Percentiles rank a stretch among this genome's conserved stretches.
These are phyloP conservation scores for Agastache rugosa DNA, from an alignment of 257 asterid genomes.

Conservation along the genomic window DNA sequence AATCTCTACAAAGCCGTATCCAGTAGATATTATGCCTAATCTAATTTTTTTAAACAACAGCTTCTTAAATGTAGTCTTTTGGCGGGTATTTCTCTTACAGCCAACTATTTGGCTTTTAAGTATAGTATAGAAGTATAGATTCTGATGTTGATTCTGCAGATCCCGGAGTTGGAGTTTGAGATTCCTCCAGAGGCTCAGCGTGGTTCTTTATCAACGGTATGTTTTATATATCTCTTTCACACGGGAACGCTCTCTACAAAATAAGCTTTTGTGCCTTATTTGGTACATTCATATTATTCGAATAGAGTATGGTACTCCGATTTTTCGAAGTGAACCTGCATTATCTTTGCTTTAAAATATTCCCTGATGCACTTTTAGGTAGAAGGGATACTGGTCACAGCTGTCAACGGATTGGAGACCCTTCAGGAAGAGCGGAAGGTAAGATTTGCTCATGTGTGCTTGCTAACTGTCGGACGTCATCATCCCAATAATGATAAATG, in stretches of 20 bases:
- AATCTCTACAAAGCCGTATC: no score
- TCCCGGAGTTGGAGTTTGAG: slow-evolving; percentile 93
- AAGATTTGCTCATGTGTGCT: slow-evolving; percentile 30
- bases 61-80: no score
- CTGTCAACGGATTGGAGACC: slow-evolving; percentile 76
- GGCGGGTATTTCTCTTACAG: no score
- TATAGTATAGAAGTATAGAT: no score
- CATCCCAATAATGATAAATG: slow-evolving; percentile 19
- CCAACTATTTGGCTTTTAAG: no score
- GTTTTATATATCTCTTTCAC: slow-evolving; percentile 25
- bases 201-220: slow-evolving; percentile 94
- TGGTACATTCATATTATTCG: background rate
- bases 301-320: background rate
- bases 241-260: background rate
- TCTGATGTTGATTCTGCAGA: slow-evolving; percentile 55
- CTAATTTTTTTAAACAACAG: no score
- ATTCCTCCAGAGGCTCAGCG: slow-evolving; percentile 98
- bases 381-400: slow-evolving; percentile 89
- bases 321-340: background rate
- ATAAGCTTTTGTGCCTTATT: slow-evolving; percentile 4
- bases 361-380: slow-evolving; percentile 52
- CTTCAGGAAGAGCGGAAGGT: slow-evolving; percentile 98
- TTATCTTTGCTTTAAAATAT: slow-evolving; percentile 7
- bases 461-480: slow-evolving; percentile 11
- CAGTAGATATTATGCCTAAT: no score